phyloP scores from a whole-genome alignment of 345 rosid genomes.

The Arabis hirsuta region DNA sequence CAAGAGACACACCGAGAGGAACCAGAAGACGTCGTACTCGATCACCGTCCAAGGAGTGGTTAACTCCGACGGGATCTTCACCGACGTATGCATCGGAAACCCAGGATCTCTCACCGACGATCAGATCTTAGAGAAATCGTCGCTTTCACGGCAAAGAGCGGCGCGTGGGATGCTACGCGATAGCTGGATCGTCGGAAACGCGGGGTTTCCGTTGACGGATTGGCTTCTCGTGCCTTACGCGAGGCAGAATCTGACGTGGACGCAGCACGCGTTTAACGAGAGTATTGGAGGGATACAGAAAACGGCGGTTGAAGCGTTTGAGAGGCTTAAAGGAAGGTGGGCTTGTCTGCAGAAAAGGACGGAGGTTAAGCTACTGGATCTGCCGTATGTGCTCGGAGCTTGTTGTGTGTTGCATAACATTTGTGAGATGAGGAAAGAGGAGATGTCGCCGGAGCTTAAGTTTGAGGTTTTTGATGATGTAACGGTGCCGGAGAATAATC shows the following conservation, averaged over 20 bases:
- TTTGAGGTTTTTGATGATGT: slow-evolving; percentile 71
- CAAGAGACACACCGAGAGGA: slow-evolving; percentile 80
- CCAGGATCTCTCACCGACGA: slow-evolving; percentile 85
- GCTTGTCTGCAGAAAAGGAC: slow-evolving; percentile 77
- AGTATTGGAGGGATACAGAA: slow-evolving; percentile 51
- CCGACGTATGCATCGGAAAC: slow-evolving; percentile 81
- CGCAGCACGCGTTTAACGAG: slow-evolving; percentile 77
- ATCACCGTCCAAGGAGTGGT: slow-evolving; percentile 85
- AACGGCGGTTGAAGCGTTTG: slow-evolving; percentile 58
- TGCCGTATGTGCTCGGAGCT: slow-evolving; percentile 84
- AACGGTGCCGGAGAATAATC: slow-evolving; percentile 57
- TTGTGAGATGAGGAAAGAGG: slow-evolving; percentile 77
- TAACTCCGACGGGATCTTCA: slow-evolving; percentile 67
- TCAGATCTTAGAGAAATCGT: slow-evolving; percentile 71
- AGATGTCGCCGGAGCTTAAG: slow-evolving; percentile 48
- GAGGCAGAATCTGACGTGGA: slow-evolving; percentile 74
- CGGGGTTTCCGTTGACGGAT: slow-evolving; percentile 69
- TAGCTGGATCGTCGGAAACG: slow-evolving; percentile 67
- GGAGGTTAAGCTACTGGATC: slow-evolving; percentile 77
- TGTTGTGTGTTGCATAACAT: slow-evolving; percentile 85
- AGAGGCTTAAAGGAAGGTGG: slow-evolving; percentile 74
- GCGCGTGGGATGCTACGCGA: slow-evolving; percentile 58
- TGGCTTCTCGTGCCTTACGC: slow-evolving; percentile 82
- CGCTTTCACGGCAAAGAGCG: slow-evolving; percentile 63
- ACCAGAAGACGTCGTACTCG: slow-evolving; percentile 84